Evolutionary conservation across 179 eudicot genomes (phyloP), one percentile per base, ranked within the genome.

Genomic region (Corrigiola litoralis): DNA sequence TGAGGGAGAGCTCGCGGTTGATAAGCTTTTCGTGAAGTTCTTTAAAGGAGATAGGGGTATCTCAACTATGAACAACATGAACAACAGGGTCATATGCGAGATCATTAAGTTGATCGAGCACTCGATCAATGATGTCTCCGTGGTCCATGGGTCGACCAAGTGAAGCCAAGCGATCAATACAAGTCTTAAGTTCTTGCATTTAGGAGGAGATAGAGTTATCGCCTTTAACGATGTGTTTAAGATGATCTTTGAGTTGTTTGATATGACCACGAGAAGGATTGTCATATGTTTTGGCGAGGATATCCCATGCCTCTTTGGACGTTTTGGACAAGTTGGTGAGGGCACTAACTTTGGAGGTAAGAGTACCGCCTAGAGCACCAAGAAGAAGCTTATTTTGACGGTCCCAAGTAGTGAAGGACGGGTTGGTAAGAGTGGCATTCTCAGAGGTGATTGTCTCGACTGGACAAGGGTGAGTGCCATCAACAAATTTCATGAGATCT

Each of bases 251-350:
- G n/a, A 64, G 54, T 40, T 28, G 25, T 33, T 23, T 67, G 33
- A 67, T 11, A 29, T 57, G 67, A 13, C 36, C 46, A 12, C 37
- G 31, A 1, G 68, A 48, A 0, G 42, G 46, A 0, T 5, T 21
- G 21, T 46, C 58, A 16, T 32, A 64, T 18, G 58, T 10, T 1
- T 7, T 0, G 7, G 58, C 32, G 0, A 50, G 58, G 1, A 21
- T 24, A 23, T 64, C 68, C 68, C 58, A 64, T 5, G 58, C 68
- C 1, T 50, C 58, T 8, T 64, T 25, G 5, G 68, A 1, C 0
- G 68, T 64, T 7, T 44, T 4, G 46, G 32, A 0, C 0, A 23
- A 33, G 20, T 17, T 48, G 1, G 50, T 17, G 1, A 64, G 46
- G 1, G 68, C 46, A 1, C 11, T 18, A 6, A 64, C 10, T 5